phyloP scores from a whole-genome alignment of 176 grass and related monocot species.

The Metroxylon sagu region DNA sequence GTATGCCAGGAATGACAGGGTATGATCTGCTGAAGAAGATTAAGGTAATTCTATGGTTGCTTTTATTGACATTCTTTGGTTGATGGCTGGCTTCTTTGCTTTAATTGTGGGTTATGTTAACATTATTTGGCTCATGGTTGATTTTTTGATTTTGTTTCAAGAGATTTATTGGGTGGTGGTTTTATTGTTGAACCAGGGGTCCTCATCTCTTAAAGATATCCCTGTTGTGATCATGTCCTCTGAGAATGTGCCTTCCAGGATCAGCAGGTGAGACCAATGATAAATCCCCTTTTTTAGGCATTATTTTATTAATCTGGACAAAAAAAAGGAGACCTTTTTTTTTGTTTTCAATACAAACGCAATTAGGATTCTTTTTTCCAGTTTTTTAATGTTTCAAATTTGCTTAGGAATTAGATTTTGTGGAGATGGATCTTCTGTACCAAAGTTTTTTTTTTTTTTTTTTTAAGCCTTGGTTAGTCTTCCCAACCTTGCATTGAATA shows the following conservation, averaged over 20 bases:
- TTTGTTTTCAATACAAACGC: too few species aligned
- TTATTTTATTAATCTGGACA: too few species aligned
- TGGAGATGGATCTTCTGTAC: too few species aligned
- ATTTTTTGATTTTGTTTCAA: slow-evolving; percentile 9
- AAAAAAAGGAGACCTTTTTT: too few species aligned
- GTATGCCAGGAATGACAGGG: slow-evolving; percentile 95
- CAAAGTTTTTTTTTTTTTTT: too few species aligned
- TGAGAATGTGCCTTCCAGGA: slow-evolving; percentile 94
- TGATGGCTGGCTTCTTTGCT: neutral
- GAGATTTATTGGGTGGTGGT: too few species aligned
- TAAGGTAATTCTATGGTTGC: slow-evolving; percentile 33
- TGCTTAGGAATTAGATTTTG: too few species aligned
- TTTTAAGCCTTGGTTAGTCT: too few species aligned
- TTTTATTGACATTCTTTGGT: neutral
- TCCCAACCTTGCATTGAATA: too few species aligned
- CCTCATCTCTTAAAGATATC: slow-evolving; percentile 89
- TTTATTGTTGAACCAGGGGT: slow-evolving; percentile 36
- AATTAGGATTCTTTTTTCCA: too few species aligned
- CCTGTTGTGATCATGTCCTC: slow-evolving; percentile 99
- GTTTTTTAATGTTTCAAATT: too few species aligned
- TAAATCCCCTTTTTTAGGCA: too few species aligned
- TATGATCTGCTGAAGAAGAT: slow-evolving; percentile 87
- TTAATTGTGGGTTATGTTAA: neutral
- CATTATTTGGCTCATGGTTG: neutral
- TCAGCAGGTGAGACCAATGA: slow-evolving; percentile 49